Percentiles rank a stretch among this genome's conserved stretches.
Conservation (phyloP, 225 moss, liverwort and hornwort genomes). For the Antitrichia curtipendula region DNA sequence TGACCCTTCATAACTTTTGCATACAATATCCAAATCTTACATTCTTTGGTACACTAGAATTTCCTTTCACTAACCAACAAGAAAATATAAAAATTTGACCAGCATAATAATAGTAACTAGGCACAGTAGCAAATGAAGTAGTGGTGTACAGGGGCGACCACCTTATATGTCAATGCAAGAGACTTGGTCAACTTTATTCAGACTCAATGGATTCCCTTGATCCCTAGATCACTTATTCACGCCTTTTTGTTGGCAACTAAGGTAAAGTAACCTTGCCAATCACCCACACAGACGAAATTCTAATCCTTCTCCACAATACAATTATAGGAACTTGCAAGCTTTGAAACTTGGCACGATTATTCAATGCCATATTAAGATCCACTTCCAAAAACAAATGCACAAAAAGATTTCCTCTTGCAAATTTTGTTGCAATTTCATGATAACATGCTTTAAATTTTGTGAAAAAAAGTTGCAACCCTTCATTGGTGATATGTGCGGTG, state of each 20-base stretch:
- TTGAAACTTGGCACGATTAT: no score
- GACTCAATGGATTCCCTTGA: background rate
- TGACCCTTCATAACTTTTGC: background rate
- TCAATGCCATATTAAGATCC: no score
- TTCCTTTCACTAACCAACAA: background rate
- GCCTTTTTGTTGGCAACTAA: background rate
- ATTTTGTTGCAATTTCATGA: no score
- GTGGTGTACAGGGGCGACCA: accelerated
- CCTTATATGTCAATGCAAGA: background rate
- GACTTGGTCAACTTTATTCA: background rate
- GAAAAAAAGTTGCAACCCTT: no score
- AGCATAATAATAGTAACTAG: background rate
- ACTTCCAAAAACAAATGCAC: no score
- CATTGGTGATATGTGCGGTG: no score
- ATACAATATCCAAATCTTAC: accelerated
- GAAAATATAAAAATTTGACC: background rate
- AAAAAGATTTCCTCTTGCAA: no score
- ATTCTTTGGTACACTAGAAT: background rate
- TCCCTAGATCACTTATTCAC: background rate
- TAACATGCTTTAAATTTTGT: no score
- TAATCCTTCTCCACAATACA: no score
- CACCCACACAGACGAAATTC: no score
- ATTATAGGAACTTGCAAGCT: no score
- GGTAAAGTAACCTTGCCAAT: no score
- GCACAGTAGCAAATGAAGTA: background rate